phyloP scores from a whole-genome alignment of 1,139 yeast species.

The Nakaseomyces nivariensis region DNA sequence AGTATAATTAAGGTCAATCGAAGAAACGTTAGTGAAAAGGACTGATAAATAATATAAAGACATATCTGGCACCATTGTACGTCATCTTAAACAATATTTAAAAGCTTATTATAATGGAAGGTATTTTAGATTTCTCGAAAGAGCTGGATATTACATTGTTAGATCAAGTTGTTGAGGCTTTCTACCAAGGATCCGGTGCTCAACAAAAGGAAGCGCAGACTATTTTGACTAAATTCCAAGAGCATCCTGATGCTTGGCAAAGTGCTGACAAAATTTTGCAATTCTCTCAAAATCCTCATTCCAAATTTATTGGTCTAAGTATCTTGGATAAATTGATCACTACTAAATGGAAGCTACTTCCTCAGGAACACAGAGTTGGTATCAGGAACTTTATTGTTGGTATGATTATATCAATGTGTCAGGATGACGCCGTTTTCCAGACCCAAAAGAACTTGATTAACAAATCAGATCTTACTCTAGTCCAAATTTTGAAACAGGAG shows the following conservation, averaged over 20 bases:
- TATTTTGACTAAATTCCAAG: conserved; percentile 80
- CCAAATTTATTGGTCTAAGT: conserved; percentile 85
- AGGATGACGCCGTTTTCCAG: conserved; percentile 67
- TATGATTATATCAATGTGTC: conserved; percentile 88
- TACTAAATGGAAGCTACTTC: conserved; percentile 88
- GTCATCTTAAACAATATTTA: not conserved
- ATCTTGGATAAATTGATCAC: conserved; percentile 83
- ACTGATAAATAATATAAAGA: no score
- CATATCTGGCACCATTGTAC: not conserved
- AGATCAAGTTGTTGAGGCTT: conserved; percentile 81
- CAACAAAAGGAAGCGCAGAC: conserved; percentile 78
- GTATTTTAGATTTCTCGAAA: conserved; percentile 73
- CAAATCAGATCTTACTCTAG: conserved; percentile 88
- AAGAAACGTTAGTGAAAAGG: no score
- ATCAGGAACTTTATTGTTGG: conserved; percentile 87
- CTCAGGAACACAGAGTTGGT: conserved; percentile 76
- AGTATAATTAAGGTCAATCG: no score
- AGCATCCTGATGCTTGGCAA: conserved; percentile 93
- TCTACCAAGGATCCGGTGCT: conserved; percentile 72
- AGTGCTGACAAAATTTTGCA: conserved; percentile 85
- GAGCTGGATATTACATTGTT: conserved; percentile 72
- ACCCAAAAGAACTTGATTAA: conserved; percentile 75
- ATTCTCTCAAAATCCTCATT: conserved; percentile 66
- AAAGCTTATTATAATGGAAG: conserved; percentile 48
- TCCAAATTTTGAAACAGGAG: conserved; percentile 89